A percentile compares a stretch with the other conserved stretches of the same genome.
phyloP scores from a whole-genome alignment of 2,329 filamentous ascomycete genomes.

The Scortechinia acanthostroma region DNA sequence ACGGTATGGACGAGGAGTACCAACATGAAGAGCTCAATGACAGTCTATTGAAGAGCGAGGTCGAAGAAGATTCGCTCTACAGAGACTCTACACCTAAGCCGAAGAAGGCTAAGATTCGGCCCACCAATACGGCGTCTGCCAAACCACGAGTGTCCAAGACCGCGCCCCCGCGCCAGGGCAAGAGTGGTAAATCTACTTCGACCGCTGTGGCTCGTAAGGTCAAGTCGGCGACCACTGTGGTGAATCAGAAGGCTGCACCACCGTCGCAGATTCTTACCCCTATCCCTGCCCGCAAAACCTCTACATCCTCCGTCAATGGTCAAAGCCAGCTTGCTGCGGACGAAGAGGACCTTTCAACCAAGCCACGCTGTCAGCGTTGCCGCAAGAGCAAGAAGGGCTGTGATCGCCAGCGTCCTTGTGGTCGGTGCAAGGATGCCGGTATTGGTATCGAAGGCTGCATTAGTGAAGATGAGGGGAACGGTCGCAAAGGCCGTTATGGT shows the following conservation, averaged over 20 bases:
- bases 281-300: conserved; percentile 53
- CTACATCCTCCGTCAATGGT: conserved; percentile 60
- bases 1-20: conserved; percentile 55
- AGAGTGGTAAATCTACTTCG: background rate
- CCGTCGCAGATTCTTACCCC: conserved; percentile 48
- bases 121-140: background rate
- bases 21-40: conserved; percentile 31
- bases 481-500: conserved; percentile 85
- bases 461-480: conserved; percentile 96
- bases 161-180: background rate
- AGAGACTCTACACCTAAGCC: conserved; percentile 28
- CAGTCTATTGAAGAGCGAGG: conserved; percentile 9
- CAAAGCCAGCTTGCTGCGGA: conserved; percentile 56
- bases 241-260: conserved; percentile 6
- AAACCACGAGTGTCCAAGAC: background rate
- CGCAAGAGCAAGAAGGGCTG: conserved; percentile 99
- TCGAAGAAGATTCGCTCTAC: conserved; percentile 19
- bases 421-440: conserved; percentile 90
- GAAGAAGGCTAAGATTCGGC: conserved; percentile 42
- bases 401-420: conserved; percentile 90
- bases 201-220: background rate
- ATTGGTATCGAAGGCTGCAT: conserved; percentile 89
- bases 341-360: conserved; percentile 86
- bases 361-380: conserved; percentile 94
- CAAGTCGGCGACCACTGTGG: background rate